Base-by-base conservation (phyloP, 108 stramenopile species). In the Cylindrotheca closterium region DNA sequence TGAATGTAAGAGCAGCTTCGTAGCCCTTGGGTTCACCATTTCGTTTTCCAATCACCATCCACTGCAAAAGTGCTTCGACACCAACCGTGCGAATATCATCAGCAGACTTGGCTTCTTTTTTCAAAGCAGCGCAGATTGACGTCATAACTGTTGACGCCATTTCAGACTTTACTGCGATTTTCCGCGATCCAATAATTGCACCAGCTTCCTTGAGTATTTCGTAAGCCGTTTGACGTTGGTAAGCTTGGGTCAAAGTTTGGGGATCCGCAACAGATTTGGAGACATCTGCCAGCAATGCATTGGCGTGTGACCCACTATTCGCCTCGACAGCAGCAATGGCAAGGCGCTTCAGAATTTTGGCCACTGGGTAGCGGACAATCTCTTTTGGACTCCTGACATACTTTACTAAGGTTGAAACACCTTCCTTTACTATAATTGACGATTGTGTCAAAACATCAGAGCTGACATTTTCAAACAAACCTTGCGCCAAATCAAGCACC, bases 91-190 rank as follows among this genome's bases (percentile, higher is more conserved):
- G 78, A 8, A 71, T 78, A 8, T 58, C 67, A 0, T 33, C 49
- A 10, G 83, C 65, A 24, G 71, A 63, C 55, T 75, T 75, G 30
- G 79, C 83, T 50, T 87, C 86, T 70, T 85, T 87, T 33, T 73
- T 26, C 50, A 73, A 42, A 10, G 64, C 58, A 34, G 63, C 51
- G 19, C 51, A 26, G 17, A 73, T 48, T 26, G 51, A 56, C 3
- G 51, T 51, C 28, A 73, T 34, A 17, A 73, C 64, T 25, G 28
- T 31, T 2, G 63, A 73, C n/a, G 50, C 5, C 1, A 47, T 33
- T 19, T 47, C 54, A 32, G 30, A 18, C 1, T 54, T 18, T n/a
- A 73, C 4, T 56, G 22, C 17, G 2, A 49, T 55, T 24, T 30
- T 47, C 12, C 27, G 24, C 51, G 26, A 0, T 31, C 49, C 47